These are phyloP conservation scores for Mortierella sp. DNA, from an alignment of 371 early-diverging fungal genomes.

Conservation along the genomic window DNA sequence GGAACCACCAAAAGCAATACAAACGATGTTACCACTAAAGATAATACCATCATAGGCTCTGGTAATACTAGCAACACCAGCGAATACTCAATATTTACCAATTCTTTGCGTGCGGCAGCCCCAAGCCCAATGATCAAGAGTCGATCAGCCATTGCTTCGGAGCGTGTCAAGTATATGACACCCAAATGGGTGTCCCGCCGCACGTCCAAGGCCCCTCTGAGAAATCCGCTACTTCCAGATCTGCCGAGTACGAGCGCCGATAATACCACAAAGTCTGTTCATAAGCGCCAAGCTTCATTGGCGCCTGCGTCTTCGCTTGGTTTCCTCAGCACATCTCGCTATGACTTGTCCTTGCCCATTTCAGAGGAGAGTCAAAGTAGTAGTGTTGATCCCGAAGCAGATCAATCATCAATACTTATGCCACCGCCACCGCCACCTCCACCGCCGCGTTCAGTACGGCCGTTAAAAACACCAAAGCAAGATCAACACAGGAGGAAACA, in stretches of 20 bases:
- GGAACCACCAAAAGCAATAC: not conserved
- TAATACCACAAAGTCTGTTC: not conserved
- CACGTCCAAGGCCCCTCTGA: slow-evolving; percentile 4
- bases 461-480: not conserved
- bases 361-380: not conserved
- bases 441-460: not conserved
- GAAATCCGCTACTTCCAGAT: not conserved
- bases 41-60: not conserved
- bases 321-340: not conserved
- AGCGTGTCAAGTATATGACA: slow-evolving; percentile 2
- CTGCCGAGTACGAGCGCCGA: not conserved
- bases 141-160: not conserved
- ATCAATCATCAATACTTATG: not conserved
- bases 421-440: not conserved
- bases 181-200: slow-evolving; percentile 12
- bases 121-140: slow-evolving; percentile 12
- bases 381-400: not conserved
- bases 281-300: not conserved
- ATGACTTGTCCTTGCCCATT: not conserved
- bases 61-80: not conserved
- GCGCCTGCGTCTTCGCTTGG: not conserved
- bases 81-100: not conserved
- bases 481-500: not conserved
- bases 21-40: not conserved
- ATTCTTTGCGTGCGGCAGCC: not conserved